phyloP scores from a whole-genome alignment of 148 eudicot genomes.

The Camellia granthamiana region DNA sequence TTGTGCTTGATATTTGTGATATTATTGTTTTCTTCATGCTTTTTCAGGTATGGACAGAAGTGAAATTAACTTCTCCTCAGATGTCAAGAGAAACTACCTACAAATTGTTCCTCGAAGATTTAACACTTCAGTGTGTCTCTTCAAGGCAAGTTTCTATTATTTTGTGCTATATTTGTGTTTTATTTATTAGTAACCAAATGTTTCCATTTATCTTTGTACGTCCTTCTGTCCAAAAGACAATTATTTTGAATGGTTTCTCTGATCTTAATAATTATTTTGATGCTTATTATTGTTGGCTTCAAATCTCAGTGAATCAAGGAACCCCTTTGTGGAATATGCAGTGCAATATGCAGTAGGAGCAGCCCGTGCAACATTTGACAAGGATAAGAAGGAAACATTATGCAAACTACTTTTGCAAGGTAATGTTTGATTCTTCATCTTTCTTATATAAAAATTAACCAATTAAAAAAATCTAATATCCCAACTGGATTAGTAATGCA shows the following conservation, averaged over 20 bases:
- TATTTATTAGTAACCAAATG: background rate
- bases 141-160: constrained; percentile 56
- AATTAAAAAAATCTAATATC: constrained; percentile 17
- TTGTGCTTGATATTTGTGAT: background rate
- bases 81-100: constrained; percentile 84
- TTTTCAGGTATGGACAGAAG: constrained; percentile 81
- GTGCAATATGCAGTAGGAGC: constrained; percentile 89
- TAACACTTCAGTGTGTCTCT: constrained; percentile 63
- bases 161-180: background rate
- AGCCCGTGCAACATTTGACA: constrained; percentile 62
- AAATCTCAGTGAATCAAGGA: constrained; percentile 64
- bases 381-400: constrained; percentile 52
- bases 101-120: constrained; percentile 66
- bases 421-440: constrained; percentile 25
- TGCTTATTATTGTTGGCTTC: constrained; percentile 2
- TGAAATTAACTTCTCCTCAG: constrained; percentile 94
- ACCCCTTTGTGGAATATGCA: constrained; percentile 97
- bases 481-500: constrained; percentile 53
- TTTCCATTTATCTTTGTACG: background rate
- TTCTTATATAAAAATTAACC: background rate
- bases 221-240: background rate
- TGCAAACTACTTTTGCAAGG: constrained; percentile 77
- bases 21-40: constrained; percentile 10
- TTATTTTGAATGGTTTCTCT: background rate
- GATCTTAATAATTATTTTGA: background rate